Base-by-base conservation (phyloP, 1,284 basidiomycete genomes). In the Malassezia japonica region DNA sequence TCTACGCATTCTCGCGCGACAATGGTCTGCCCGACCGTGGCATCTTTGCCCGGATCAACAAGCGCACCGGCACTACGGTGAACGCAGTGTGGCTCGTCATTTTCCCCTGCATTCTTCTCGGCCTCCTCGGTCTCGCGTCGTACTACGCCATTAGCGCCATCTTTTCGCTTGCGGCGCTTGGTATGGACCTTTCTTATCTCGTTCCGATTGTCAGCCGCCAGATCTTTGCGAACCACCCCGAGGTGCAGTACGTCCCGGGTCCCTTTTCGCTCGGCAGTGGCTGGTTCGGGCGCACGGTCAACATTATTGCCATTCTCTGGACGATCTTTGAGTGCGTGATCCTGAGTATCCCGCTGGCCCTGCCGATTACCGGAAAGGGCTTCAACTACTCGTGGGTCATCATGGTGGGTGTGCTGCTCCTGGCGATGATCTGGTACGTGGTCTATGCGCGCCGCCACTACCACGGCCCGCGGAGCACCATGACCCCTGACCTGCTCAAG, bases 1-100 rank as follows among this genome's bases (percentile, higher is more conserved):
- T 91, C 36, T 92, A 87, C 65, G 90, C 90, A 4, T 87, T 95
- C 76, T 86, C 84, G 66, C 84, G 87, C 50, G 87, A 90, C 67
- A 80, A 80, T 48, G 84, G 82, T 36, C 78, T 90, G 34, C 88
- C 88, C 5, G 89, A 94, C 71, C 70, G 79, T 20, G 85, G 85
- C 6, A 82, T 81, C 75, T 87, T 94, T 61, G 84, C 85, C 24
- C 76, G 80, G 54, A 79, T 86, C 27, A 83, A 80, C 66, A 72
- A 74, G 47, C 68, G 54, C 50, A 62, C 59, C 16, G 77, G 80
- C 60, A 89, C 88, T 0, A 89, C 89, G 4, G 75, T 94, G 29
- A 83, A 83, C 54, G 82, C 87, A 7, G 85, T 92, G 60, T 85
- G 85, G 82, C 75, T 85, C 39, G 83, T 83, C 25, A 83, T 86